Percentiles rank a stretch among this genome's conserved stretches.
phyloP scores from a whole-genome alignment of 441 rosid genomes.

The Kokia cookei region DNA sequence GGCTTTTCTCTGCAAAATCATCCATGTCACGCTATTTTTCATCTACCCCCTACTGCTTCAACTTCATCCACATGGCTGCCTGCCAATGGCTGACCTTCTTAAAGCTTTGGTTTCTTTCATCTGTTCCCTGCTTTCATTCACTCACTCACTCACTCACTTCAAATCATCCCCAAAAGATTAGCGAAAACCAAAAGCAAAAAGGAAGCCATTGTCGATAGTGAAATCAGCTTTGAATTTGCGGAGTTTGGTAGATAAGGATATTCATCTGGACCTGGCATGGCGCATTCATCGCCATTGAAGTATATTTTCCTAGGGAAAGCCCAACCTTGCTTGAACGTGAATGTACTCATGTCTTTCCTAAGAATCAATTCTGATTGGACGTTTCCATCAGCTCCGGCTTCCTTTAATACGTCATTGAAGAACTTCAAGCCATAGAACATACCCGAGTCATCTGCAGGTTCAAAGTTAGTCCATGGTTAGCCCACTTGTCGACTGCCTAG shows the following conservation, averaged over 20 bases:
- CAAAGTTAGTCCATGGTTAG: background rate
- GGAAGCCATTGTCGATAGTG: background rate
- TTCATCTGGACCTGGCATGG: constrained; percentile 5
- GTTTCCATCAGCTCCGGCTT: constrained; percentile 48
- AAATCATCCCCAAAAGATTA: constrained; percentile 12
- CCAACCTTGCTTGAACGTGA: constrained; percentile 53
- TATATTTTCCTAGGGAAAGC: constrained; percentile 46
- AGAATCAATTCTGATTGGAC: constrained; percentile 48
- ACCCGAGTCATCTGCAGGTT: constrained; percentile 48
- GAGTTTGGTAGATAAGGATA: constrained; percentile 15
- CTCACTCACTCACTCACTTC: background rate
- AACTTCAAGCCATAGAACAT: constrained; percentile 54
- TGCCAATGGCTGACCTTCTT: background rate
- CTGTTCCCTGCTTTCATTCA: background rate
- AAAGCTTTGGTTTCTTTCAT: background rate
- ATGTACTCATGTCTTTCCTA: constrained; percentile 32
- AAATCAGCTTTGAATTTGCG: background rate
- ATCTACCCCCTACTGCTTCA: too few species aligned
- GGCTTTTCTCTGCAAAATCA: too few species aligned
- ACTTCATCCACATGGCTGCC: too few species aligned
- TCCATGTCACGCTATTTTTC: too few species aligned
- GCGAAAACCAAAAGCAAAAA: constrained; percentile 6
- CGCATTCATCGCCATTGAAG: constrained; percentile 41
- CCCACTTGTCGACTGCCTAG: too few species aligned
- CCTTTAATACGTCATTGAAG: constrained; percentile 36